Base-by-base conservation (phyloP, 2,329 filamentous ascomycete species). In the Colletotrichum sp. region DNA sequence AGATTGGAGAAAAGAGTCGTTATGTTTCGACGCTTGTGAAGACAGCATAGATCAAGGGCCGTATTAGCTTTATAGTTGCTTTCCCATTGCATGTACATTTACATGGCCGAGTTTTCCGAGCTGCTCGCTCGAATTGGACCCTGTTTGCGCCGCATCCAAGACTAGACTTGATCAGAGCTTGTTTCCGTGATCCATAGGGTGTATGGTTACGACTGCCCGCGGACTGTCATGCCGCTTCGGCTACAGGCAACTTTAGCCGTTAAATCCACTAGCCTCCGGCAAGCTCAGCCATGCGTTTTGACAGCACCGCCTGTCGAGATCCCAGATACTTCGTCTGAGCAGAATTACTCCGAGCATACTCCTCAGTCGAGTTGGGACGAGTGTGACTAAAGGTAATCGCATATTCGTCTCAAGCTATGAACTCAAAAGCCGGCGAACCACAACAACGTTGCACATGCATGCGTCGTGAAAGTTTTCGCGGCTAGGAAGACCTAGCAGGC, bases 1-100 rank as follows among this genome's bases (percentile, higher is more conserved):
- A 72, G 36, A 63, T 72, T 24, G 70, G 65, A 24, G 70, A 72
- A 16, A 72, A 72, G 21, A 72, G 70, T 5, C 65, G 65, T 0
- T 72, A 31, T 16, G 69, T 68, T n/a, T 61, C 36, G 6, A 51
- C 57, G 18, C 11, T 62, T 34, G 36, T 69, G 4, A 33, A 69
- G 12, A 5, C 66, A 18, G 24, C 38, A n/a, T 63, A 63, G 34
- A 29, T 6, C 24, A 27, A 12, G 34, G 24, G 4, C 47, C 12
- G 3, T 21, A 11, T 24, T 47, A 43, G 27, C 24, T 33, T 43
- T 27, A n/a, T 15, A n/a, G n/a, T 12, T 24, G 15, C 54, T 27
- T 57, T 27, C 33, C 16, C 27, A 58, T 58, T 11, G 43, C 43
- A 47, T 47, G 6, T 21, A 6, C 2, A 47, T 47, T 21, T 8